Base-by-base conservation (phyloP, 768 basidiomycete genomes). In the Panaeolus papilionaceus region DNA sequence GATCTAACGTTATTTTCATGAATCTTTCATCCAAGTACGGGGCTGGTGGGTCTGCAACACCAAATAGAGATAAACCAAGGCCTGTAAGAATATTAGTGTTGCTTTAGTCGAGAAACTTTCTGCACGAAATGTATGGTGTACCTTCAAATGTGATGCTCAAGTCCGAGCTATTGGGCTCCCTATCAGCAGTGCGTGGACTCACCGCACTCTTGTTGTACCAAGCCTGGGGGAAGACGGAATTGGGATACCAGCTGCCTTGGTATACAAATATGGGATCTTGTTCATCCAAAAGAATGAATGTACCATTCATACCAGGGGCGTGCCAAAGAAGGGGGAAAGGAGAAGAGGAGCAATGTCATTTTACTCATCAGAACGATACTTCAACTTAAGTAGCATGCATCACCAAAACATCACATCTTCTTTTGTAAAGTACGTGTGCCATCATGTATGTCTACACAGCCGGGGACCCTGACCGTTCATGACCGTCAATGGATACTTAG, bases 111-210 rank as follows among this genome's bases (percentile, higher is more conserved):
- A 6, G 39, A 47, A 42, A 37, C 28, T 2, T 23, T 51, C 38
- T 37, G 18, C 6, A 20, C 38, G 18, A 7, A 47, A 40, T 40
- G 39, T 40, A 45, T 39, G 7, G 26, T 62, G 7, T 40, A 69
- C 71, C 71, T 63, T 69, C 62, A 58, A 71, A 71, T 4, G 47
- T 64, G 28, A 71, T 38, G 51, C 47, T 68, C 49, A 51, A 14
- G 49, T 51, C 23, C 7, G 49, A 26, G 5, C 23, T 28, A 8
- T 7, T 26, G 26, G 9, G 9, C 9, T 11, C 39, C 39, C 14
- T 26, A 14, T 23, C 49, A 9, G 9, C 23, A 7, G 11, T 51
- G 20, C 4, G 26, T 23, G 49, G 49, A 14, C 8, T 18, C 1
- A 28, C 3, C 7, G 49, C 23, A 28, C 20, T 51, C 26, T 11